Percentiles rank a stretch among this genome's conserved stretches.
Evolutionary conservation across 208 protist genomes (phyloP).

Genomic region (Leptomonas pyrrhocoris): DNA sequence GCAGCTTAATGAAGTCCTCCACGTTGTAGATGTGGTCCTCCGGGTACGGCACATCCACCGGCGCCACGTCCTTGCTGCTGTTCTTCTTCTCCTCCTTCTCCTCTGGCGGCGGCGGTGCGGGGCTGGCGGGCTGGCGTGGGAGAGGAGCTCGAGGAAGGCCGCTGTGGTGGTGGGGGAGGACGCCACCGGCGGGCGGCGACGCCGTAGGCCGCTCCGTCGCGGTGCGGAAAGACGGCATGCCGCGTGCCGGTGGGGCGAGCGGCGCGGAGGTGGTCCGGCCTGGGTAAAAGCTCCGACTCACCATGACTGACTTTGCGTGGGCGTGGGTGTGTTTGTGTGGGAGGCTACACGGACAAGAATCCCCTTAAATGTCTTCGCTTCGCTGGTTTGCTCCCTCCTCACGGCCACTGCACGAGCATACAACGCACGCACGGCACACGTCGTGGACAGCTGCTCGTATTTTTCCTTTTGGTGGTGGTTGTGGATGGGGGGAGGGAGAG

Average conservation of each 20-base stretch:
- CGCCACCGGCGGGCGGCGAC: not conserved
- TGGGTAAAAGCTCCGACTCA: slow-evolving; percentile 8
- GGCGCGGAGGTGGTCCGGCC: slow-evolving; percentile 29
- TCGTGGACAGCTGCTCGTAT: too few relatives aligned
- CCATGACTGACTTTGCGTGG: not conserved
- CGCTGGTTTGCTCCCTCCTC: too few relatives aligned
- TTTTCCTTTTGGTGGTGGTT: too few relatives aligned
- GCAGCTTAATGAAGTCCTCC: slow-evolving; percentile 53
- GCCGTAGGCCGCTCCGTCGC: not conserved
- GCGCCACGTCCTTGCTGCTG: slow-evolving; percentile 16
- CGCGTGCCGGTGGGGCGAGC: slow-evolving; percentile 20
- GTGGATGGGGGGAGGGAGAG: too few relatives aligned
- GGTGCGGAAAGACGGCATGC: slow-evolving; percentile 10
- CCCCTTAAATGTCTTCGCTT: too few relatives aligned
- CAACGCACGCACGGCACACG: too few relatives aligned
- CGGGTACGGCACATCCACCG: slow-evolving; percentile 42
- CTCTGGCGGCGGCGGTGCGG: not conserved
- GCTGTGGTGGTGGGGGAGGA: slow-evolving; percentile 14
- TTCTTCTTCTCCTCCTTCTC: slow-evolving; percentile 7
- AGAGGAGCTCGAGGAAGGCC: slow-evolving; percentile 23
- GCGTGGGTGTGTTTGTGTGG: slow-evolving; percentile 6
- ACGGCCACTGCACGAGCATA: too few relatives aligned
- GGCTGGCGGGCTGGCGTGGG: not conserved
- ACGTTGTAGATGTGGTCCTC: slow-evolving; percentile 74
- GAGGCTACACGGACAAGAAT: too few relatives aligned